These are phyloP conservation scores for Talaromyces stipitatus DNA, from an alignment of 495 filamentous ascomycete genomes.

Conservation along the genomic window DNA sequence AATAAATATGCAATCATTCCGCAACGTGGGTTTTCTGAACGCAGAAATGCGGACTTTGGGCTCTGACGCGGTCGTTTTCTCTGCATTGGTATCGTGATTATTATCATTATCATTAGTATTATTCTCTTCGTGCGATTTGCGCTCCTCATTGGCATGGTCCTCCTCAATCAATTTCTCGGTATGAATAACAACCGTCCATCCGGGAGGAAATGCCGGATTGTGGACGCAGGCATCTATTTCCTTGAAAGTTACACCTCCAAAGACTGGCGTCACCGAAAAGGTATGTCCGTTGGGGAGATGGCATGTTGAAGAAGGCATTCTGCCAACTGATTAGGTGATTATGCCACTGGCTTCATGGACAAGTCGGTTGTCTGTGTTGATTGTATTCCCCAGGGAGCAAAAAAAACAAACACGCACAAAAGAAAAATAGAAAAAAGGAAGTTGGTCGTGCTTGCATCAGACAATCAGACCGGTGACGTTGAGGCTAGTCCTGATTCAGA, in stretches of 20 bases:
- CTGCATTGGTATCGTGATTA: slow-evolving; percentile 13
- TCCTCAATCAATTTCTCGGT: slow-evolving; percentile 50
- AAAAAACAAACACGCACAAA: neutral
- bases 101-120: slow-evolving; percentile 13
- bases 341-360: neutral
- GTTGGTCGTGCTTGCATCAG: neutral
- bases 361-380: neutral
- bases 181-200: slow-evolving; percentile 82
- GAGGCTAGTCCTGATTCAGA: neutral
- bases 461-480: neutral
- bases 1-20: slow-evolving; percentile 77
- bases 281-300: slow-evolving; percentile 82
- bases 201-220: slow-evolving; percentile 65
- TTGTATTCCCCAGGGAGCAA: neutral
- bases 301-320: slow-evolving; percentile 16
- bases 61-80: neutral
- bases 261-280: slow-evolving; percentile 72
- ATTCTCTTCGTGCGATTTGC: slow-evolving; percentile 12
- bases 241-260: slow-evolving; percentile 84
- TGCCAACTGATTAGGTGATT: neutral
- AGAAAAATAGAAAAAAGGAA: neutral
- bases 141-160: slow-evolving; percentile 11
- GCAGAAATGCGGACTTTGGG: slow-evolving; percentile 40
- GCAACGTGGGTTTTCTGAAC: slow-evolving; percentile 65
- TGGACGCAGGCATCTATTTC: slow-evolving; percentile 62